These are phyloP conservation scores for Phytophthora sojae DNA, from an alignment of 352 stramenopile genomes.

Conservation along the genomic window DNA sequence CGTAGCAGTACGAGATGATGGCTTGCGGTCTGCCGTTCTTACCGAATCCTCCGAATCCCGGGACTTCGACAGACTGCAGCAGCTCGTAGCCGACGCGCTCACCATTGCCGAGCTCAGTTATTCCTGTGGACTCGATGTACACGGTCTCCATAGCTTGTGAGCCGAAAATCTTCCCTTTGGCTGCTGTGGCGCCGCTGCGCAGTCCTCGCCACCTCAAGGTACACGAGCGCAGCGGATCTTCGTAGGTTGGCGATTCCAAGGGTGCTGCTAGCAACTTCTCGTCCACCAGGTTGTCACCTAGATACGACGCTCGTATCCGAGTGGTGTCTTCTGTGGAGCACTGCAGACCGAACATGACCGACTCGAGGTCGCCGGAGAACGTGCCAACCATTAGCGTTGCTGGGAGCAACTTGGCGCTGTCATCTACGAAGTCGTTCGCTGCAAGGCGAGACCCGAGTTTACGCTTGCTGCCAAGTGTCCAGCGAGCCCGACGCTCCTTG, in stretches of 20 bases:
- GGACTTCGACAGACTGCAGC: conserved; percentile 38
- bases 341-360: conserved; percentile 46
- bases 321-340: conserved; percentile 40
- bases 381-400: conserved; percentile 39
- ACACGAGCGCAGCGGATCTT: conserved; percentile 35
- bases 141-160: conserved; percentile 29
- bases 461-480: conserved; percentile 24
- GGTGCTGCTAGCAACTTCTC: conserved; percentile 36
- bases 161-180: conserved; percentile 31
- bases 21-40: conserved; percentile 22
- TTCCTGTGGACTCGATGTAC: conserved; percentile 43
- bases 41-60: conserved; percentile 23
- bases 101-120: conserved; percentile 30
- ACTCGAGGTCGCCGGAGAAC: conserved; percentile 42
- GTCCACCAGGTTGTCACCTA: conserved; percentile 37
- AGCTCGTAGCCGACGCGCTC: conserved; percentile 46
- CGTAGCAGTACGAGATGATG: conserved; percentile 48
- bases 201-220: conserved; percentile 41
- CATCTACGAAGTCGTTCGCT: conserved; percentile 13
- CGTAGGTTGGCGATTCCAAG: conserved; percentile 31
- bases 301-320: conserved; percentile 33
- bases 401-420: conserved; percentile 32
- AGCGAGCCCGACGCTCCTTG: conserved; percentile 32
- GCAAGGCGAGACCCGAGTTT: conserved; percentile 40
- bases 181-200: conserved; percentile 20